Percentiles rank a stretch among this genome's conserved stretches.
phyloP scores from a whole-genome alignment of 352 stramenopile species.

The Phytophthora kernoviae region DNA sequence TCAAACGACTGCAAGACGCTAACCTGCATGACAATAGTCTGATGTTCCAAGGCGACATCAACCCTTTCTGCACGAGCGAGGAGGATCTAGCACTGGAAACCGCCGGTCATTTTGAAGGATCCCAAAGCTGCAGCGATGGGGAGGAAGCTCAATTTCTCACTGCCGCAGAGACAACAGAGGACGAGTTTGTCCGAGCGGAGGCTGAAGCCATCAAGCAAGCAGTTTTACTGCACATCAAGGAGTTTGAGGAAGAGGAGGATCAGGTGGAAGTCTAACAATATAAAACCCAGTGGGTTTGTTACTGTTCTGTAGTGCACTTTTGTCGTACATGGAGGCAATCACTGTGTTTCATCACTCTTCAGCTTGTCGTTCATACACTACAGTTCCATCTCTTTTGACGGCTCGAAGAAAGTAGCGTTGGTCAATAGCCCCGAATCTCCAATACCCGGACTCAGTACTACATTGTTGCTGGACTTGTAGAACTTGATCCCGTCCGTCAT shows the following conservation, averaged over 20 bases:
- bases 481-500: slow-evolving; percentile 79
- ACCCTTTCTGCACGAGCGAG: slow-evolving; percentile 63
- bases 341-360: not conserved
- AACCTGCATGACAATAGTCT: slow-evolving; percentile 9
- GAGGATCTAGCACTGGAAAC: slow-evolving; percentile 44
- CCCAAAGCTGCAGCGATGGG: slow-evolving; percentile 21
- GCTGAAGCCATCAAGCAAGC: slow-evolving; percentile 31
- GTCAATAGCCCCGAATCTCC: slow-evolving; percentile 56
- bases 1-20: slow-evolving; percentile 44
- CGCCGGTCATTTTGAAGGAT: slow-evolving; percentile 31
- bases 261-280: slow-evolving; percentile 21
- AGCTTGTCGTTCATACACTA: slow-evolving; percentile 54
- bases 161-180: slow-evolving; percentile 11
- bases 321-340: not conserved
- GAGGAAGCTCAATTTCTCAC: slow-evolving; percentile 28
- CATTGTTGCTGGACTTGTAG: slow-evolving; percentile 86
- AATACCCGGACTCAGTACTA: slow-evolving; percentile 70
- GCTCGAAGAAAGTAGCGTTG: slow-evolving; percentile 68
- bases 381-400: slow-evolving; percentile 47
- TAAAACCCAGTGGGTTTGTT: too few relatives aligned
- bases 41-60: slow-evolving; percentile 68
- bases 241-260: slow-evolving; percentile 24
- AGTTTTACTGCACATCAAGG: slow-evolving; percentile 33
- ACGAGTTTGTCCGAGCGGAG: slow-evolving; percentile 19
- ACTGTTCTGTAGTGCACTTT: not conserved